Evolutionary conservation across 139 green algal species (phyloP).

Genomic region (Chlamydomonas applanata): DNA sequence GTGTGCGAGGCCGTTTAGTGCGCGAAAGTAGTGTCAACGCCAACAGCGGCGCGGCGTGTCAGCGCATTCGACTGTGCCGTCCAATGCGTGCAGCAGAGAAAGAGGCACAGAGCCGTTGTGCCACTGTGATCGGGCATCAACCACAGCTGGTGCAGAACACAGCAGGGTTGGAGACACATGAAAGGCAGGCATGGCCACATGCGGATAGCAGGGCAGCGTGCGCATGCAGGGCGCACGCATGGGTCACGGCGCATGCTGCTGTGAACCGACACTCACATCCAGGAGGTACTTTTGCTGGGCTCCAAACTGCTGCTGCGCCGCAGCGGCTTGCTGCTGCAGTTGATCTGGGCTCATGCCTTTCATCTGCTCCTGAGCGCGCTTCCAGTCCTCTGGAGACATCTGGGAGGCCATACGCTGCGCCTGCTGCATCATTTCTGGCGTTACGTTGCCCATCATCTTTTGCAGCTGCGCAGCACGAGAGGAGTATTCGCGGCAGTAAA

Average conservation of each 20-base stretch:
- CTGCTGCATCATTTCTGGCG: conserved; percentile 29
- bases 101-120: too few species aligned
- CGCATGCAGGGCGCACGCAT: too few species aligned
- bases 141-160: too few species aligned
- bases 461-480: conserved; percentile 21
- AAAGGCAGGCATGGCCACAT: too few species aligned
- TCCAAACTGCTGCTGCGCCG: conserved; percentile 29
- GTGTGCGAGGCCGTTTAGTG: too few species aligned
- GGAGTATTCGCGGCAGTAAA: too few species aligned
- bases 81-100: not conserved
- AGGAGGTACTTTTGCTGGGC: conserved; percentile 41
- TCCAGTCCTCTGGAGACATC: conserved; percentile 37
- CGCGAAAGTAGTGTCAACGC: too few species aligned
- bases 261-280: conserved; percentile 25
- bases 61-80: too few species aligned
- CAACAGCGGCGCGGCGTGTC: too few species aligned
- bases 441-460: conserved; percentile 35
- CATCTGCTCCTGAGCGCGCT: conserved; percentile 38
- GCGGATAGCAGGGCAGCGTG: not conserved
- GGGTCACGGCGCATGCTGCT: too few species aligned
- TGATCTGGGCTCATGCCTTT: conserved; percentile 33
- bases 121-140: too few species aligned
- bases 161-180: too few species aligned
- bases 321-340: conserved; percentile 31
- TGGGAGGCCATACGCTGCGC: conserved; percentile 9